These are phyloP conservation scores for Tinospora cordifolia DNA, from an alignment of 164 flowering plant genomes.

Conservation along the genomic window DNA sequence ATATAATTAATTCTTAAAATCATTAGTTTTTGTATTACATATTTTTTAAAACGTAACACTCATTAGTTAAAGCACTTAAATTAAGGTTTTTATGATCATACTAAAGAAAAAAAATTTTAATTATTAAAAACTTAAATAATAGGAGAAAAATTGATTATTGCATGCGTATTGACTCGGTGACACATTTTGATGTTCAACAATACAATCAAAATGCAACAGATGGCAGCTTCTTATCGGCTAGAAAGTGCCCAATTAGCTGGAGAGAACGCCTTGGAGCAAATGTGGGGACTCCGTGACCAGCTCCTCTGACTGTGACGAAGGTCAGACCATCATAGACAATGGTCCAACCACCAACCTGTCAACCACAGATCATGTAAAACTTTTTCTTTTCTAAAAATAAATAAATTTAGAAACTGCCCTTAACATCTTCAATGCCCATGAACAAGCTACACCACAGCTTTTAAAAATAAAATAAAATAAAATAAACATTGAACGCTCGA, in stretches of 20 bases:
- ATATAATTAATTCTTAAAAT: too few relatives aligned
- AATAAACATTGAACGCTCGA: too few relatives aligned
- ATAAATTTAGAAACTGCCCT: neutral
- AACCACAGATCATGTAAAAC: neutral
- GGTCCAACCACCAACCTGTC: slow-evolving; percentile 80
- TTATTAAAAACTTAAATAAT: neutral
- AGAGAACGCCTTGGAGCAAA: slow-evolving; percentile 49
- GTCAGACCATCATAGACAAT: slow-evolving; percentile 48
- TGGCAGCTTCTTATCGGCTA: slow-evolving; percentile 44
- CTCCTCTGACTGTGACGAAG: slow-evolving; percentile 64
- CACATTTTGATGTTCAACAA: too few relatives aligned
- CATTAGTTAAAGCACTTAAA: too few relatives aligned
- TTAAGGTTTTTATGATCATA: too few relatives aligned
- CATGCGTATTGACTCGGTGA: neutral
- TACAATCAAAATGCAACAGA: slow-evolving; percentile 23
- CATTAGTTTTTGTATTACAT: too few relatives aligned
- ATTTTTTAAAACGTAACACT: too few relatives aligned
- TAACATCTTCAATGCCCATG: too few relatives aligned
- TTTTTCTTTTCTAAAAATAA: neutral
- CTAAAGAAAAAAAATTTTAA: neutral
- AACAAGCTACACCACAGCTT: too few relatives aligned
- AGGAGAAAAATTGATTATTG: too few relatives aligned
- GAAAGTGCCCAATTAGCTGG: slow-evolving; percentile 40
- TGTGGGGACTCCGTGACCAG: slow-evolving; percentile 73
- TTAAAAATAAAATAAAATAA: too few relatives aligned